Conservation (phyloP, 192 early-diverging fungal species). For the Funneliformis mosseae region DNA sequence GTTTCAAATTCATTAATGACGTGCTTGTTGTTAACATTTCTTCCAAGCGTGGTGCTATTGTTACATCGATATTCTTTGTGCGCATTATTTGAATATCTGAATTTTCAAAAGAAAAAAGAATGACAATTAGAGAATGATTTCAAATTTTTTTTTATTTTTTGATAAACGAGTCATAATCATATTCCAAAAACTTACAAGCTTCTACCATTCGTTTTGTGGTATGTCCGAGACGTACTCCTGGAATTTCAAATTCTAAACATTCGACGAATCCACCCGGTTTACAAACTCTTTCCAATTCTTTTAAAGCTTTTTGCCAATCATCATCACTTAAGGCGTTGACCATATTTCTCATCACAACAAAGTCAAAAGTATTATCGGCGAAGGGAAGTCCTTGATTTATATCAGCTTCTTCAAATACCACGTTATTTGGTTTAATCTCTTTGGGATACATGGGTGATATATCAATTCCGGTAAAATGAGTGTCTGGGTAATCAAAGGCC, state of each 20-base stretch:
- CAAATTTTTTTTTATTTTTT: background rate
- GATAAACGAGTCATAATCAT: too few relatives aligned
- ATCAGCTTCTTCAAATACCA: constrained; percentile 35
- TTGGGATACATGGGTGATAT: constrained; percentile 44
- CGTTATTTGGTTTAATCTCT: constrained; percentile 43
- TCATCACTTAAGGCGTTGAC: constrained; percentile 25
- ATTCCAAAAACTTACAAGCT: background rate
- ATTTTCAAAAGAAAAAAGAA: background rate
- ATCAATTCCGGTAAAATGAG: constrained; percentile 40
- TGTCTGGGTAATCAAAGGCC: constrained; percentile 38
- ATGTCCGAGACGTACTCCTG: background rate
- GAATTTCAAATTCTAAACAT: constrained; percentile 16
- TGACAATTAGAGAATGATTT: background rate
- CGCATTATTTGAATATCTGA: constrained; percentile 1
- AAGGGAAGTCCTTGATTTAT: constrained; percentile 36
- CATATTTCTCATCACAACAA: constrained; percentile 40
- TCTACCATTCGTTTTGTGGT: background rate
- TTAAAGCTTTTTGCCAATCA: constrained; percentile 19
- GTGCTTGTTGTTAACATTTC: background rate
- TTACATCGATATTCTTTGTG: constrained; percentile 11
- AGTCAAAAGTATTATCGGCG: constrained; percentile 40
- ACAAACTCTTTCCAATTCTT: constrained; percentile 37
- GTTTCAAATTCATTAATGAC: background rate
- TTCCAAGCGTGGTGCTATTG: background rate
- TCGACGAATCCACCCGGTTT: constrained; percentile 44